These are phyloP conservation scores for Bipolaris oryzae DNA, from an alignment of 2,329 filamentous ascomycete genomes.

Conservation along the genomic window DNA sequence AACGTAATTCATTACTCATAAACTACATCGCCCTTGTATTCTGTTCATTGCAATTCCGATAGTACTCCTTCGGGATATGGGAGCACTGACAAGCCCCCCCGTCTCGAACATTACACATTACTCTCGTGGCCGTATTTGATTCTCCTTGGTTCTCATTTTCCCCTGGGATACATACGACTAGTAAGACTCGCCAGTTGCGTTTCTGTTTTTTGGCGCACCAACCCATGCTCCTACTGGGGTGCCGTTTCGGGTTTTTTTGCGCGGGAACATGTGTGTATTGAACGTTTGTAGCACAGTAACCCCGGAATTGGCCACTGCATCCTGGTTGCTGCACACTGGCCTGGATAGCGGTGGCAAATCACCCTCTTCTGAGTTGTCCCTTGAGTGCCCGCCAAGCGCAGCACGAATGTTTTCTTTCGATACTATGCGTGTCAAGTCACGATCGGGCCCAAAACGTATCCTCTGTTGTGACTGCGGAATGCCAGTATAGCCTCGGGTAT, in stretches of 20 bases:
- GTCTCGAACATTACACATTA: neutral
- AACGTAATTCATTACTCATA: neutral
- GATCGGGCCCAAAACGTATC: slow-evolving; percentile 1
- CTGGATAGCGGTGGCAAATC: slow-evolving; percentile 10
- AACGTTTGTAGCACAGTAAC: slow-evolving; percentile 25
- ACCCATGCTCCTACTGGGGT: slow-evolving; percentile 19
- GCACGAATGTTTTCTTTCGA: slow-evolving; percentile 44
- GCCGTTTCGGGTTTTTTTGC: slow-evolving; percentile 22
- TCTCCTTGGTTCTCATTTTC: neutral
- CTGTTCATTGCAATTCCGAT: no score
- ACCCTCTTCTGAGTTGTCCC: slow-evolving; percentile 28
- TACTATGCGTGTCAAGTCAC: slow-evolving; percentile 32
- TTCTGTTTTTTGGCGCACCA: slow-evolving; percentile 2
- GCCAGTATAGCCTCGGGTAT: neutral
- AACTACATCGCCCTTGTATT: neutral
- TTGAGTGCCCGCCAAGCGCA: slow-evolving; percentile 26
- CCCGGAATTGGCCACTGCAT: neutral
- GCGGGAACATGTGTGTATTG: slow-evolving; percentile 41
- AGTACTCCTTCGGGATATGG: neutral
- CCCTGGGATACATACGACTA: neutral
- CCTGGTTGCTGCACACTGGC: neutral
- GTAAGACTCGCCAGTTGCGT: neutral
- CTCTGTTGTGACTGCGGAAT: slow-evolving; percentile 6
- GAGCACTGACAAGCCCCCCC: neutral
- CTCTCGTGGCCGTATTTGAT: neutral